Conservation (phyloP, 305 asterid species). For the Vinca major region DNA sequence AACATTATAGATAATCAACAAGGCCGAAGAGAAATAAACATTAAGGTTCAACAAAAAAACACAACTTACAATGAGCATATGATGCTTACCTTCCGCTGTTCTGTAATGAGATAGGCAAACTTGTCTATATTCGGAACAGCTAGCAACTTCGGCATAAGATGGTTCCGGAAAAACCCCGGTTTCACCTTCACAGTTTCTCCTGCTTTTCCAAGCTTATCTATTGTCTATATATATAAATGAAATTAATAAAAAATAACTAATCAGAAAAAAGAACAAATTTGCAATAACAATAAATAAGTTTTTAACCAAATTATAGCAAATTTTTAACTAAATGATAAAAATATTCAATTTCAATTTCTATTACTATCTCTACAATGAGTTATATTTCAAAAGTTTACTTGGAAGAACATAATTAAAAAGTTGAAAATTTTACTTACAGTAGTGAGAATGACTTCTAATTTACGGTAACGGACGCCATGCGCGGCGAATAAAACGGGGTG, state of each 20-base stretch:
- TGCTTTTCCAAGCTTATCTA: slow-evolving; percentile 75
- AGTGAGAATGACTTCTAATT: slow-evolving; percentile 83
- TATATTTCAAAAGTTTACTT: not conserved
- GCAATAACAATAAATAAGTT: not conserved
- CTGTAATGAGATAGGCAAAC: slow-evolving; percentile 56
- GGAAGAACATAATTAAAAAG: not conserved
- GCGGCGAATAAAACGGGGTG: slow-evolving; percentile 64
- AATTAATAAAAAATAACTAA: not conserved
- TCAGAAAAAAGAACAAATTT: not conserved
- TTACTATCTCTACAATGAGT: not conserved
- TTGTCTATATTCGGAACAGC: slow-evolving; percentile 85
- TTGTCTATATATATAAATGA: slow-evolving; percentile 28
- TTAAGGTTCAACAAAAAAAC: not conserved
- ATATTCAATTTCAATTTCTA: too few species aligned
- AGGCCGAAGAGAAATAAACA: not conserved
- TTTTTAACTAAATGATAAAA: too few species aligned
- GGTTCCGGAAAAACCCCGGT: slow-evolving; percentile 91
- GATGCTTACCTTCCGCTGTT: slow-evolving; percentile 66
- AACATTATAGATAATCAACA: not conserved
- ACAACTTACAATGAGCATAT: not conserved
- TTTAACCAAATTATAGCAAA: too few species aligned
- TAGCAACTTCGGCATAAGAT: slow-evolving; percentile 87
- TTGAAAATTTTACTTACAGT: slow-evolving; percentile 35
- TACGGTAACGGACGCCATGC: slow-evolving; percentile 78
- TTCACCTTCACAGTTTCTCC: slow-evolving; percentile 91